Evolutionary conservation across 352 stramenopile species (phyloP).

Genomic region (Phytophthora tentaculata): DNA sequence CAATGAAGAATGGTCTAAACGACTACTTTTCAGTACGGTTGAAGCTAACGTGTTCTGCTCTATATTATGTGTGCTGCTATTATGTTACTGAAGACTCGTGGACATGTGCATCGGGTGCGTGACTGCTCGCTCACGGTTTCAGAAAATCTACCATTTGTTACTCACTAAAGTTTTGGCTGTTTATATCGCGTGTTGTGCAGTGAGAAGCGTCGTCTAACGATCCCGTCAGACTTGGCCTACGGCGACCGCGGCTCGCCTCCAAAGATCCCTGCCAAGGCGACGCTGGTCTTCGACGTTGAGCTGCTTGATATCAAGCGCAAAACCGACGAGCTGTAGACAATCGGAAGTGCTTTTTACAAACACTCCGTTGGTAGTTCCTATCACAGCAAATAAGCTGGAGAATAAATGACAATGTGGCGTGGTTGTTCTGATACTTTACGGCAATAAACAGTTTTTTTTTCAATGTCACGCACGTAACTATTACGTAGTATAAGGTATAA

Average conservation of each 20-base stretch:
- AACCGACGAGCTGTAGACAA: conserved; percentile 58
- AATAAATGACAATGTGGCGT: conserved; percentile 20
- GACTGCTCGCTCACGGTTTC: not conserved
- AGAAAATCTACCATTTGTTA: not conserved
- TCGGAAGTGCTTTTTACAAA: conserved; percentile 3
- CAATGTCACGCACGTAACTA: too few relatives aligned
- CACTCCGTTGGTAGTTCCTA: conserved; percentile 1
- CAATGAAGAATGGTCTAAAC: not conserved
- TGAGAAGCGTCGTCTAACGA: conserved; percentile 89
- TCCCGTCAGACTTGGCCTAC: conserved; percentile 93
- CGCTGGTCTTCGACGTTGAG: conserved; percentile 98
- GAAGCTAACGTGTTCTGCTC: conserved; percentile 2
- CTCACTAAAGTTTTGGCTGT: conserved; percentile 4
- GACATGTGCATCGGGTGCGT: conserved; percentile 89
- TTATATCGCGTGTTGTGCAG: conserved; percentile 32
- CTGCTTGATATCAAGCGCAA: conserved; percentile 94
- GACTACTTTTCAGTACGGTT: not conserved
- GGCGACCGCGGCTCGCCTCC: conserved; percentile 91
- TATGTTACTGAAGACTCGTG: conserved; percentile 56
- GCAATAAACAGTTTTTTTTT: too few relatives aligned
- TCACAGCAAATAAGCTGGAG: not conserved
- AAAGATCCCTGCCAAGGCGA: conserved; percentile 94
- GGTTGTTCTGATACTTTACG: conserved; percentile 14
- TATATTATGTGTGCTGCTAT: conserved; percentile 17
- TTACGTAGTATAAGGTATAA: too few relatives aligned